Conservation (phyloP, 169 alveolate species). For the Babesia gibsoni region DNA sequence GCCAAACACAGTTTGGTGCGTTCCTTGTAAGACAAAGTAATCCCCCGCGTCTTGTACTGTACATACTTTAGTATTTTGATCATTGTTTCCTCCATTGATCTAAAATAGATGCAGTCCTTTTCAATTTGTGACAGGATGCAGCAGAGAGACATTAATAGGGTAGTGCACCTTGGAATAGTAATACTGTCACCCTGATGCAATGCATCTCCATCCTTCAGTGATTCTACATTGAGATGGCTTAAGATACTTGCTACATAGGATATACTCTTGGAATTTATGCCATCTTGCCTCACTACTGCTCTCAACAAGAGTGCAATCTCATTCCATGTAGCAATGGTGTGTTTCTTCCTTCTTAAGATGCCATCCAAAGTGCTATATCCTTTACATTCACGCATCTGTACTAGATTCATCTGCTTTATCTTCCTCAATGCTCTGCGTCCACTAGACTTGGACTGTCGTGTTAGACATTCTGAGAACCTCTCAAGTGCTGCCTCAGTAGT, state of each 20-base stretch:
- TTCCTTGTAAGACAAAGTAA: too few relatives aligned
- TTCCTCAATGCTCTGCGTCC: too few relatives aligned
- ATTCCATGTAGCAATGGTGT: too few relatives aligned
- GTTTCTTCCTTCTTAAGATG: too few relatives aligned
- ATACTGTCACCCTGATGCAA: not conserved
- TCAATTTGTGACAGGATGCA: not conserved
- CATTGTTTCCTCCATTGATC: not conserved
- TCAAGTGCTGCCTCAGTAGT: too few relatives aligned
- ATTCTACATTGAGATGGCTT: not conserved
- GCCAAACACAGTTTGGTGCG: too few relatives aligned
- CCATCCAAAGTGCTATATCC: too few relatives aligned
- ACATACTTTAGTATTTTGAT: not conserved
- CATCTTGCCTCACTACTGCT: not conserved
- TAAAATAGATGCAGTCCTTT: not conserved
- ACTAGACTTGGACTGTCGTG: too few relatives aligned
- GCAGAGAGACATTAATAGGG: not conserved
- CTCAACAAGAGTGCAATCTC: slow-evolving; percentile 4
- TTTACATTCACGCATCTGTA: too few relatives aligned
- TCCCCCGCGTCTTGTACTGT: too few relatives aligned
- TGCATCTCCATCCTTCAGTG: not conserved
- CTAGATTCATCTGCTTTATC: too few relatives aligned
- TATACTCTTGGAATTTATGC: not conserved
- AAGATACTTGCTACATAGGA: not conserved
- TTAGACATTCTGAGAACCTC: too few relatives aligned
- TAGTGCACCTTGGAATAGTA: not conserved